Evolutionary conservation across 306 rosid species (phyloP).

Genomic region (Gillenia trifoliata): DNA sequence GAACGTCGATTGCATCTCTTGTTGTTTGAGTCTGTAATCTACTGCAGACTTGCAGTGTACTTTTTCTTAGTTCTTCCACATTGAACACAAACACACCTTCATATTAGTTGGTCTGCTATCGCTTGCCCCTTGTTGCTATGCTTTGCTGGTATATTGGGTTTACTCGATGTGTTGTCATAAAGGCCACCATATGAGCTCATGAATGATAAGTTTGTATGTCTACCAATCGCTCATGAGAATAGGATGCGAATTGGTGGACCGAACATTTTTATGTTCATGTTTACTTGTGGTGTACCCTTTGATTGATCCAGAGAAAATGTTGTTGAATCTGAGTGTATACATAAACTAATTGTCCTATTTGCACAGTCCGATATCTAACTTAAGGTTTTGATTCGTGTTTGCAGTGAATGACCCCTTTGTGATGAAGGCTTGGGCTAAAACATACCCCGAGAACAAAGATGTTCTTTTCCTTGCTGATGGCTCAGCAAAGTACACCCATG

Average conservation of each 20-base stretch:
- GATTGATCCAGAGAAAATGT: neutral
- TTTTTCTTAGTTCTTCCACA: neutral
- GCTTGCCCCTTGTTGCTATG: neutral
- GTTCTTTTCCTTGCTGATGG: constrained; percentile 95
- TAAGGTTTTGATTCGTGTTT: neutral
- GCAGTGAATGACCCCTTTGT: constrained; percentile 88
- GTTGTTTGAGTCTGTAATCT: neutral
- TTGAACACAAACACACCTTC: neutral
- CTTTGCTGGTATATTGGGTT: neutral
- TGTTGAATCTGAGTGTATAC: neutral
- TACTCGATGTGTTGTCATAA: neutral
- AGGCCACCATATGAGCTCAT: neutral
- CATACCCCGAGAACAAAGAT: constrained; percentile 82
- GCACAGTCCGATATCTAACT: neutral
- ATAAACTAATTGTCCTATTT: too few species aligned
- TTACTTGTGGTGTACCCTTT: neutral
- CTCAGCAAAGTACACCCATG: constrained; percentile 66
- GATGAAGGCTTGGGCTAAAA: constrained; percentile 85
- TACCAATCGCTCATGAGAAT: neutral
- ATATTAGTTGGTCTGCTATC: neutral
- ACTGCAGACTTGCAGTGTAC: neutral
- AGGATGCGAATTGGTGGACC: neutral
- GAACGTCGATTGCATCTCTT: neutral
- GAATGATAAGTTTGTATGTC: neutral
- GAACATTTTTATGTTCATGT: neutral